Percentiles rank a stretch among this genome's conserved stretches.
Evolutionary conservation across 768 basidiomycete species (phyloP).

Genomic region (Asterophora parasitica): DNA sequence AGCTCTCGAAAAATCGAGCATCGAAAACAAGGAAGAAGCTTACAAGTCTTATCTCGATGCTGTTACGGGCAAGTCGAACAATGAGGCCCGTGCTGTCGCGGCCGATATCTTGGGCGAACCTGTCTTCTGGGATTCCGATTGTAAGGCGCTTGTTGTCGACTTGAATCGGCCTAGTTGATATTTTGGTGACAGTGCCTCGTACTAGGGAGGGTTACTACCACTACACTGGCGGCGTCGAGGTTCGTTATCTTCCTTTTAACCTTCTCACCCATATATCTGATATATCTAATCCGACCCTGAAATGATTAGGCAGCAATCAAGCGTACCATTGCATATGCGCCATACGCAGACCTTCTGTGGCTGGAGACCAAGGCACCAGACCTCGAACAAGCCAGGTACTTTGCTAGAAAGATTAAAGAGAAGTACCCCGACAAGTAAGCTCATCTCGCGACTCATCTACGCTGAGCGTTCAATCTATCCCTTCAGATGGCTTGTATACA

Average conservation of each 20-base stretch:
- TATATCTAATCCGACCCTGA: not conserved
- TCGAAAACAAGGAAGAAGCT: conserved; percentile 50
- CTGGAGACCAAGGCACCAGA: conserved; percentile 90
- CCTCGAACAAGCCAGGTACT: conserved; percentile 70
- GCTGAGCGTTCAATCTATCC: not conserved
- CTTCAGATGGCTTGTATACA: conserved; percentile 81
- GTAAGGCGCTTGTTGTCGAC: conserved; percentile 36
- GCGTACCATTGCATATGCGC: conserved; percentile 74
- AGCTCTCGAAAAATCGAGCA: conserved; percentile 46
- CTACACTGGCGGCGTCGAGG: conserved; percentile 75
- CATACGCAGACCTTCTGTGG: conserved; percentile 89
- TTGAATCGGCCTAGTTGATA: conserved; percentile 2
- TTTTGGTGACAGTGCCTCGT: conserved; percentile 54
- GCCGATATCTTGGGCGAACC: conserved; percentile 62
- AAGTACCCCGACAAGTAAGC: conserved; percentile 68
- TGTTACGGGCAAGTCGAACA: conserved; percentile 62
- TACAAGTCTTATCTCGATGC: conserved; percentile 56
- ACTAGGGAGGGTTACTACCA: conserved; percentile 93
- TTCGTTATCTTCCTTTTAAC: conserved; percentile 16
- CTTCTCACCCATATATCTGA: not conserved
- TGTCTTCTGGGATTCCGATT: conserved; percentile 88
- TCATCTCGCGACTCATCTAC: not conserved
- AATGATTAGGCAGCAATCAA: conserved; percentile 63
- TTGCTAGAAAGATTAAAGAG: conserved; percentile 71
- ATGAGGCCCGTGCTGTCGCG: conserved; percentile 69